Conservation (phyloP, 2,329 filamentous ascomycete species). For the Daldinia eschscholtzii region DNA sequence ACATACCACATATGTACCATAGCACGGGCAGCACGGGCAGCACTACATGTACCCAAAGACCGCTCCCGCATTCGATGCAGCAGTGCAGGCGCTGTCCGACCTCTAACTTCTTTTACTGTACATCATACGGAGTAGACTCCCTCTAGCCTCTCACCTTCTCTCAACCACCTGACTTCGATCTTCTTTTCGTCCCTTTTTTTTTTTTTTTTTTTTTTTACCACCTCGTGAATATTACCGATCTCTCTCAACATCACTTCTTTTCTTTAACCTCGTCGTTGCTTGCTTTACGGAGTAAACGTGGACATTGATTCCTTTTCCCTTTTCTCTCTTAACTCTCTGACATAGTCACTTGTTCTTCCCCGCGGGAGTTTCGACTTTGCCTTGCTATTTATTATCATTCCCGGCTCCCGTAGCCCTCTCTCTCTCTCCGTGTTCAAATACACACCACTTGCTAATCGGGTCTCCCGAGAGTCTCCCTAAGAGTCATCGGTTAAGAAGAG, state of each 20-base stretch:
- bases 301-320: conserved; percentile 10
- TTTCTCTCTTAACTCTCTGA: conserved; percentile 27
- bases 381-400: conserved; percentile 28
- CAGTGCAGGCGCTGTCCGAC: conserved; percentile 28
- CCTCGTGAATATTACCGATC: conserved; percentile 38
- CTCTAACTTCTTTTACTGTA: conserved; percentile 21
- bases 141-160: conserved; percentile 12
- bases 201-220: conserved; percentile 34
- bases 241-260: conserved; percentile 38
- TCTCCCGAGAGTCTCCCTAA: conserved; percentile 7
- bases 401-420: conserved; percentile 15
- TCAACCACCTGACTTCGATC: conserved; percentile 40
- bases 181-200: conserved; percentile 29
- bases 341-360: conserved; percentile 20
- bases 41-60: conserved; percentile 18
- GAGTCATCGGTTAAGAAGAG: conserved; percentile 17
- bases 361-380: conserved; percentile 24
- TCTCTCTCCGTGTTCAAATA: conserved; percentile 7
- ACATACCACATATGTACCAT: conserved; percentile 1
- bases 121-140: conserved; percentile 30
- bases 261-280: conserved; percentile 31
- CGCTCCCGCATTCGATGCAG: conserved; percentile 32
- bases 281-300: conserved; percentile 13
- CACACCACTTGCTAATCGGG: conserved; percentile 27
- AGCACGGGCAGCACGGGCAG: conserved; percentile 11